Evolutionary conservation across 2,329 filamentous ascomycete species (phyloP).

Genomic region (Aspergillus nomiae): DNA sequence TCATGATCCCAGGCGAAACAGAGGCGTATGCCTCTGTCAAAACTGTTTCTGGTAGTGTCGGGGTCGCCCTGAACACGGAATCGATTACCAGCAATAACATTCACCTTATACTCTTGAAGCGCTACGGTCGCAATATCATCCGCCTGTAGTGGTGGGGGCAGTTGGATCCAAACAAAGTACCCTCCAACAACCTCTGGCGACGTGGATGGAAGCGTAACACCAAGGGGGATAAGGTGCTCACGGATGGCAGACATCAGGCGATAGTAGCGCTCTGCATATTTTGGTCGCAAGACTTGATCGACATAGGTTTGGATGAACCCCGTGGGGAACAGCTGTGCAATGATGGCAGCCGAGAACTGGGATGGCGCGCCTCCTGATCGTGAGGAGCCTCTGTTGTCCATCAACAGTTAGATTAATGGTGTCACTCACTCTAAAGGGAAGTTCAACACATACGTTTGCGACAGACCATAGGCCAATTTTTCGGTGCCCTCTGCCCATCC

Average conservation of each 20-base stretch:
- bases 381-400: slow-evolving; percentile 53
- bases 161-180: slow-evolving; percentile 80
- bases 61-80: slow-evolving; percentile 67
- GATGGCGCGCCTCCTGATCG: slow-evolving; percentile 62
- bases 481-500: slow-evolving; percentile 82
- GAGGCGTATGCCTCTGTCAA: slow-evolving; percentile 63
- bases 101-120: slow-evolving; percentile 64
- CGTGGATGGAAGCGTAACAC: slow-evolving; percentile 47
- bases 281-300: slow-evolving; percentile 54
- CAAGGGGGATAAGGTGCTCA: slow-evolving; percentile 63
- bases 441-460: slow-evolving; percentile 55
- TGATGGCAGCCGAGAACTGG: slow-evolving; percentile 60
- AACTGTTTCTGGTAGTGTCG: slow-evolving; percentile 53
- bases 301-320: slow-evolving; percentile 58
- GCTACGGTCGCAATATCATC: slow-evolving; percentile 60
- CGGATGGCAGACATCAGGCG: slow-evolving; percentile 62
- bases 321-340: slow-evolving; percentile 56
- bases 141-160: slow-evolving; percentile 59
- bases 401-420: not conserved
- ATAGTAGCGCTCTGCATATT: slow-evolving; percentile 56
- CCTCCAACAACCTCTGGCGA: slow-evolving; percentile 64
- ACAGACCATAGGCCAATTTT: slow-evolving; percentile 61
- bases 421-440: not conserved
- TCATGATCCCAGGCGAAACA: slow-evolving; percentile 76
- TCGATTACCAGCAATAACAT: slow-evolving; percentile 67